A percentile compares a stretch with the other conserved stretches of the same genome.
These are phyloP conservation scores for Erodium maritimum DNA, from an alignment of 345 rosid genomes.

Conservation along the genomic window DNA sequence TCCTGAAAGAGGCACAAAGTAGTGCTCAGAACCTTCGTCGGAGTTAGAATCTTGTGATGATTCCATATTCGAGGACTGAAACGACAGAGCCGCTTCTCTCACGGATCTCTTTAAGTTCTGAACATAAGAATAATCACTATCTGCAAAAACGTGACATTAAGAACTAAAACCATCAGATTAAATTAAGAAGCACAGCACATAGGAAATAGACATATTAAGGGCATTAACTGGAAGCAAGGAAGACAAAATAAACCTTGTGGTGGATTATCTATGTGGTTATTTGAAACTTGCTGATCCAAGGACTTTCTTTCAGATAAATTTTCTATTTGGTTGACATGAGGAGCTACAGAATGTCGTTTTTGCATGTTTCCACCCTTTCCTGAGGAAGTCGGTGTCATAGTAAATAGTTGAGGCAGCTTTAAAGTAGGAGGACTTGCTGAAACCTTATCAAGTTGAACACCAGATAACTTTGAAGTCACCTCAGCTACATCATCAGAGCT, in stretches of 20 bases:
- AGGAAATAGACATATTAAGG: neutral
- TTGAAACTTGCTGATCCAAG: conserved; percentile 38
- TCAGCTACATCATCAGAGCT: conserved; percentile 58
- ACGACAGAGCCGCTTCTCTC: conserved; percentile 71
- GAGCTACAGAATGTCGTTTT: conserved; percentile 45
- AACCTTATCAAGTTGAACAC: conserved; percentile 66
- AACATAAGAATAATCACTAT: conserved; percentile 44
- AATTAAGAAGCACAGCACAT: conserved; percentile 5
- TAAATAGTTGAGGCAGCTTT: conserved; percentile 88
- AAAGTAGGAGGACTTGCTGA: conserved; percentile 62
- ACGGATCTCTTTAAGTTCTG: conserved; percentile 86
- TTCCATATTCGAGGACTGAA: conserved; percentile 52
- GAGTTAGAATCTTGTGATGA: conserved; percentile 56
- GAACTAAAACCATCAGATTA: conserved; percentile 10
- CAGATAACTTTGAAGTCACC: conserved; percentile 56
- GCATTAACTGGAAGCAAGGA: conserved; percentile 1
- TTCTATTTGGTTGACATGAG: conserved; percentile 54
- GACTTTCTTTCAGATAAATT: conserved; percentile 45
- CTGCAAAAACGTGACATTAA: conserved; percentile 34
- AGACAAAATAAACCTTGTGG: conserved; percentile 46
- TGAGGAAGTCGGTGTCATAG: conserved; percentile 82
- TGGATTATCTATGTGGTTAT: conserved; percentile 33
- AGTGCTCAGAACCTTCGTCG: conserved; percentile 75
- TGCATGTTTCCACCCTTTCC: conserved; percentile 70
- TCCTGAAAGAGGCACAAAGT: conserved; percentile 62